Evolutionary conservation across 2,329 filamentous ascomycete genomes (phyloP).

Genomic region (Ascochyta rabiei): DNA sequence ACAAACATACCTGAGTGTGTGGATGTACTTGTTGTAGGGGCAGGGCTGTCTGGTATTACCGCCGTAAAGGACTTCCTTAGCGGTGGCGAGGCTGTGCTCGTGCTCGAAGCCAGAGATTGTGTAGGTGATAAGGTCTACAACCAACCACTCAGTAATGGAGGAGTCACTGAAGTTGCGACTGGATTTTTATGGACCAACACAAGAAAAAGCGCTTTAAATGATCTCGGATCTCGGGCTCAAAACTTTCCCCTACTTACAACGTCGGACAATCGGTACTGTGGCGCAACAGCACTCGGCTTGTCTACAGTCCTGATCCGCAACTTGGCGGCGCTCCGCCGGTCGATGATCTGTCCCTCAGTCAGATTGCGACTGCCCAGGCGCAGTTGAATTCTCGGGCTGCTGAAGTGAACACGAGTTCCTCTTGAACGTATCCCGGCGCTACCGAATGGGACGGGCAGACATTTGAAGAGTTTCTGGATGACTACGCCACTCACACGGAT

Average conservation of each 20-base stretch:
- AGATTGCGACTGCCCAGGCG: slow-evolving; percentile 16
- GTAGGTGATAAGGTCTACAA: slow-evolving; percentile 60
- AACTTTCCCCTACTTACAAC: slow-evolving; percentile 25
- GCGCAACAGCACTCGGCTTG: slow-evolving; percentile 16
- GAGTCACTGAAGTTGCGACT: slow-evolving; percentile 29
- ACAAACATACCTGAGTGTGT: slow-evolving; percentile 16
- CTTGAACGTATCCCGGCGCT: slow-evolving; percentile 22
- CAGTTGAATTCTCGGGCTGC: slow-evolving; percentile 27
- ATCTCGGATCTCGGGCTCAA: slow-evolving; percentile 26
- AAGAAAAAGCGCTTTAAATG: slow-evolving; percentile 24
- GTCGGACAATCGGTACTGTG: slow-evolving; percentile 23
- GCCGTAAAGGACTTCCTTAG: slow-evolving; percentile 44
- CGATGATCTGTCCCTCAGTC: slow-evolving; percentile 11
- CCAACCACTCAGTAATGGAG: slow-evolving; percentile 23
- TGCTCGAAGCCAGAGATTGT: slow-evolving; percentile 58
- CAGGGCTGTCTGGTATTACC: slow-evolving; percentile 45
- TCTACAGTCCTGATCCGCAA: slow-evolving; percentile 17
- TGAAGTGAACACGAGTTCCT: slow-evolving; percentile 22
- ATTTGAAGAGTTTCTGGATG: slow-evolving; percentile 16
- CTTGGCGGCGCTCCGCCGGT: slow-evolving; percentile 24
- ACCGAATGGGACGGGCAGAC: slow-evolving; percentile 23
- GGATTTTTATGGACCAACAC: slow-evolving; percentile 34
- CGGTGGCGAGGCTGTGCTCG: slow-evolving; percentile 49
- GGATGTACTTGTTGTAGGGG: slow-evolving; percentile 52
- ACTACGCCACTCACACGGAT: slow-evolving; percentile 10